Conservation (phyloP, 148 eudicot genomes). For the Limonium bicolor region DNA sequence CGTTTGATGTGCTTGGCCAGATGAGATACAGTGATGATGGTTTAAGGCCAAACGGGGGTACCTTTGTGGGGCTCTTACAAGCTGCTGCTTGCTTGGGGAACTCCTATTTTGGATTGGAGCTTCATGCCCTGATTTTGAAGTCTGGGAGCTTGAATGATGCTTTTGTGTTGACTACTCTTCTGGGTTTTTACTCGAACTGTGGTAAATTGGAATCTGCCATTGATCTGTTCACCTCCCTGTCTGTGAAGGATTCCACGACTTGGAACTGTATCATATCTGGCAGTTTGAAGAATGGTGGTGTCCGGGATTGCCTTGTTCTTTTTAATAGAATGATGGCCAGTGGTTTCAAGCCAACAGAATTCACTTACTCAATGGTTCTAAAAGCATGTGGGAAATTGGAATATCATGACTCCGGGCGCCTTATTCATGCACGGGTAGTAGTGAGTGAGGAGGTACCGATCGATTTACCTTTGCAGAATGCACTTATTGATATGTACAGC, state of each 20-base stretch:
- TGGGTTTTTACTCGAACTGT: constrained; percentile 43
- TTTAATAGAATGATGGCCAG: constrained; percentile 36
- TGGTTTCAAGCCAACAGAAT: constrained; percentile 35
- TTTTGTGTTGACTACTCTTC: constrained; percentile 43
- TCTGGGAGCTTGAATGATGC: constrained; percentile 36
- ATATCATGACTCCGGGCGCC: constrained; percentile 28
- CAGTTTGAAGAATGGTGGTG: constrained; percentile 34
- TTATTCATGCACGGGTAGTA: constrained; percentile 43
- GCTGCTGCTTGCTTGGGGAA: constrained; percentile 31
- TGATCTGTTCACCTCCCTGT: constrained; percentile 24
- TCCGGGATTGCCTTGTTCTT: constrained; percentile 23
- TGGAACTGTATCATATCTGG: constrained; percentile 71
- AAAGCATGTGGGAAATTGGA: constrained; percentile 47
- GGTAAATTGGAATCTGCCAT: constrained; percentile 41
- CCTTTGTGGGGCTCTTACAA: constrained; percentile 49
- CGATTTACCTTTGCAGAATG: constrained; percentile 66
- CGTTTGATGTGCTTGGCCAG: constrained; percentile 21
- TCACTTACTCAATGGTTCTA: constrained; percentile 58
- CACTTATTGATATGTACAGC: constrained; percentile 75
- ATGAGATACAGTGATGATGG: constrained; percentile 37
- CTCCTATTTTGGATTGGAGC: constrained; percentile 19
- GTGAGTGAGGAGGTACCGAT: constrained; percentile 30
- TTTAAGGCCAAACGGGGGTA: constrained; percentile 39
- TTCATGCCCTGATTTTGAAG: constrained; percentile 40
- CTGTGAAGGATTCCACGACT: constrained; percentile 34